A percentile compares a stretch with the other conserved stretches of the same genome.
Conservation (phyloP, 2,329 filamentous ascomycete species). For the Fusarium bulbicola region DNA sequence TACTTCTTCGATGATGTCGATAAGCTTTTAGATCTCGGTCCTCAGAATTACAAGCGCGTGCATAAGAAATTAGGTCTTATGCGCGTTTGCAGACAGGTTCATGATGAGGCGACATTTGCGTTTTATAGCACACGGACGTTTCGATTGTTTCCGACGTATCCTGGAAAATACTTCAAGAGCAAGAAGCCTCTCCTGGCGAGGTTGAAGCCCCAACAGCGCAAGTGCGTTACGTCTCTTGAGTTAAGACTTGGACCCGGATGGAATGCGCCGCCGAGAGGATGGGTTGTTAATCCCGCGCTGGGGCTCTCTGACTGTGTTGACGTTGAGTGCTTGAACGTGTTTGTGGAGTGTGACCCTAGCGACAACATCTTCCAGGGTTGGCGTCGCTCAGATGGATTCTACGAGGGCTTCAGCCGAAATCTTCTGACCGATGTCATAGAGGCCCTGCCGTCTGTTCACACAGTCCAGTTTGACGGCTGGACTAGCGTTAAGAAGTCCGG, state of each 20-base stretch:
- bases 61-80: constrained; percentile 68
- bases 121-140: constrained; percentile 72
- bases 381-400: constrained; percentile 72
- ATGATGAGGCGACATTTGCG: constrained; percentile 69
- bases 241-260: constrained; percentile 78
- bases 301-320: constrained; percentile 70
- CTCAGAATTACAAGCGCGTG: constrained; percentile 70
- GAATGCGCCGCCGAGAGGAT: constrained; percentile 73
- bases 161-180: constrained; percentile 74
- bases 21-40: constrained; percentile 71
- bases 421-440: constrained; percentile 67
- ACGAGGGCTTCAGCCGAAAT: constrained; percentile 70
- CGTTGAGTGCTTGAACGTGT: constrained; percentile 69
- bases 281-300: constrained; percentile 72
- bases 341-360: constrained; percentile 78
- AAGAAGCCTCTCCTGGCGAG: constrained; percentile 77
- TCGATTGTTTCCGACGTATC: constrained; percentile 72
- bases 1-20: constrained; percentile 66
- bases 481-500: constrained; percentile 71
- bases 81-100: constrained; percentile 67
- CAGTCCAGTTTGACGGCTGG: constrained; percentile 76
- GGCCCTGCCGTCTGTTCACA: constrained; percentile 63
- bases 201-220: constrained; percentile 67
- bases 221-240: constrained; percentile 70
- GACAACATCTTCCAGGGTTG: constrained; percentile 74